Conservation (phyloP, 2,329 filamentous ascomycete genomes). For the Coleophoma cylindrospora region DNA sequence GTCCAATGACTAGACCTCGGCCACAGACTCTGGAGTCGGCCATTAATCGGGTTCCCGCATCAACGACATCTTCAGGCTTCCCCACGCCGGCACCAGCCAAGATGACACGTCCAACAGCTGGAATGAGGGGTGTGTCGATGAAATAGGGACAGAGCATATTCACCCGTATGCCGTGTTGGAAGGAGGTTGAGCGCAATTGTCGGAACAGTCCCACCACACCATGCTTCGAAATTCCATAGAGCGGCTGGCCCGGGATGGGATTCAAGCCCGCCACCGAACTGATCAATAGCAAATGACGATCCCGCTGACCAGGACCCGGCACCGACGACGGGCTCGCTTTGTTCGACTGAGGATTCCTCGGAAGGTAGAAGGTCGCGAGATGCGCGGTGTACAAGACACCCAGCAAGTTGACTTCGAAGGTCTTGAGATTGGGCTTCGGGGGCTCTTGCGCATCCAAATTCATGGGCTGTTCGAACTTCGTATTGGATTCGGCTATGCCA, state of each 20-base stretch:
- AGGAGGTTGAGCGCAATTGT: constrained; percentile 45
- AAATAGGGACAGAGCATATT: constrained; percentile 68
- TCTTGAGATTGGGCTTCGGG: constrained; percentile 43
- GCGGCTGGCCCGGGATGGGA: constrained; percentile 37
- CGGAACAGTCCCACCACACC: constrained; percentile 61
- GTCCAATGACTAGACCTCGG: constrained; percentile 51
- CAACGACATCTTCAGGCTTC: constrained; percentile 52
- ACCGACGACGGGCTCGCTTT: constrained; percentile 25
- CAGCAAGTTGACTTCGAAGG: constrained; percentile 57
- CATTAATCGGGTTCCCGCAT: constrained; percentile 56
- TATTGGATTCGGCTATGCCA: constrained; percentile 44
- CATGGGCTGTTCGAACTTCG: constrained; percentile 37
- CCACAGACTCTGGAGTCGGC: constrained; percentile 53
- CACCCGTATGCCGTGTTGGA: constrained; percentile 48
- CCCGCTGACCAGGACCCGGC: constrained; percentile 30
- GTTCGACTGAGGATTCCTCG: constrained; percentile 39
- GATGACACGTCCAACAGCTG: constrained; percentile 38
- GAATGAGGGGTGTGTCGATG: constrained; percentile 55
- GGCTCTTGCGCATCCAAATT: constrained; percentile 38
- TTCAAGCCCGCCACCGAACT: constrained; percentile 54
- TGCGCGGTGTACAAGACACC: constrained; percentile 63
- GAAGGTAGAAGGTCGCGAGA: constrained; percentile 56
- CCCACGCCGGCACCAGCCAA: constrained; percentile 53
- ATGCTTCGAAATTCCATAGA: constrained; percentile 62
- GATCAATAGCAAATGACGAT: constrained; percentile 58